A percentile compares a stretch with the other conserved stretches of the same genome.
These are phyloP conservation scores for Chlorella ohadii DNA, from an alignment of 139 green algal species.

Conservation along the genomic window DNA sequence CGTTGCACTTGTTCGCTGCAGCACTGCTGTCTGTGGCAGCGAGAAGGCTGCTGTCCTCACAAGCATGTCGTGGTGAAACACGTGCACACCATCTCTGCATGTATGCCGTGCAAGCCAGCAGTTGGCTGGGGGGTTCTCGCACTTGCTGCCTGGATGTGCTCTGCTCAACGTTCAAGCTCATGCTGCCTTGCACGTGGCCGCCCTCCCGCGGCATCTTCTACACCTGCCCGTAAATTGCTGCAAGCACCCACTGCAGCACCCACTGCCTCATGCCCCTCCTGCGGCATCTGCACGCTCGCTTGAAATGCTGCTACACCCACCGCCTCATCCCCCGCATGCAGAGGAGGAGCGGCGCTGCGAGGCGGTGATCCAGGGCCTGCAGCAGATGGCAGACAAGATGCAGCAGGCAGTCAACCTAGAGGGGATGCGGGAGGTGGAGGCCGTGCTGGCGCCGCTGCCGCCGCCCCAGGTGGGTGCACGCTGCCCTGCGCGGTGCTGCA, in stretches of 20 bases:
- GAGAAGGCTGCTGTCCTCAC: no score
- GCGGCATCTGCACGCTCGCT: no score
- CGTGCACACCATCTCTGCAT: no score
- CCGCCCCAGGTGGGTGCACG: not conserved
- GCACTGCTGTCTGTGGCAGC: no score
- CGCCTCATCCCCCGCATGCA: not conserved
- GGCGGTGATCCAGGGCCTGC: not conserved
- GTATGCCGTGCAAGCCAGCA: no score
- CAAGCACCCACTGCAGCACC: no score
- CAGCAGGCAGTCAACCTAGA: not conserved
- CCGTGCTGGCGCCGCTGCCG: conserved; percentile 14
- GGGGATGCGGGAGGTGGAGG: not conserved
- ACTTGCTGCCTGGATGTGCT: no score
- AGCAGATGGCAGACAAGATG: not conserved
- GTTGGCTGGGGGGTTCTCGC: not conserved
- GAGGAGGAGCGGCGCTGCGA: not conserved
- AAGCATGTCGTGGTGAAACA: no score
- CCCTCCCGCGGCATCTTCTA: not conserved
- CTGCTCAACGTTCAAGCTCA: no score
- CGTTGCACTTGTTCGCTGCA: not conserved
- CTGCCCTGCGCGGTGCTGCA: not conserved
- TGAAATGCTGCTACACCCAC: no score
- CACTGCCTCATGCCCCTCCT: no score
- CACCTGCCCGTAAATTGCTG: not conserved
- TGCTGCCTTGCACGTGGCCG: not conserved